These are phyloP conservation scores for Xylaria sp. DNA, from an alignment of 2,329 filamentous ascomycete species.

Conservation along the genomic window DNA sequence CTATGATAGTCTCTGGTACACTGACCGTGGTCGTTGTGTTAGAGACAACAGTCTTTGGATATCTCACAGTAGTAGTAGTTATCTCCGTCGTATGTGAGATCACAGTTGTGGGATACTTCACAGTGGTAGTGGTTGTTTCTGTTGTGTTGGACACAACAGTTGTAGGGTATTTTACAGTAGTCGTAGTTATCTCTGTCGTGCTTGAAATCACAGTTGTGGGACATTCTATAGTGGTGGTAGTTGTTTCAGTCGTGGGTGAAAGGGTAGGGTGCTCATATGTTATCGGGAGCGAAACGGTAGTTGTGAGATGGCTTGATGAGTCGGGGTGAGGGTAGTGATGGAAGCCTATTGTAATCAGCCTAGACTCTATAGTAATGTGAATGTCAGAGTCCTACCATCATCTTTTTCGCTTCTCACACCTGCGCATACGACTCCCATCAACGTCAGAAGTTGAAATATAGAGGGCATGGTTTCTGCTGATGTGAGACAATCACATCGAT, in stretches of 20 bases:
- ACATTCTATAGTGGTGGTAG: slow-evolving; percentile 7
- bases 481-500: slow-evolving; percentile 17
- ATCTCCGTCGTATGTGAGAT: neutral
- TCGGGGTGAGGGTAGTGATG: slow-evolving; percentile 20
- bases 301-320: slow-evolving; percentile 11
- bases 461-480: slow-evolving; percentile 33
- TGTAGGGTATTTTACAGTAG: neutral
- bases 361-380: neutral
- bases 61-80: neutral
- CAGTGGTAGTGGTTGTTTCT: slow-evolving; percentile 10
- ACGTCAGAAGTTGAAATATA: slow-evolving; percentile 23
- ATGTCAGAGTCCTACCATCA: slow-evolving; percentile 27
- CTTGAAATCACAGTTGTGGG: neutral
- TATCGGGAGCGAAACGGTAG: slow-evolving; percentile 14
- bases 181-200: neutral
- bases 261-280: too few species aligned
- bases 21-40: slow-evolving; percentile 14
- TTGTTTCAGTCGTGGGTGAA: too few species aligned
- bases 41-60: neutral
- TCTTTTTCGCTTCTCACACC: slow-evolving; percentile 25
- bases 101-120: slow-evolving; percentile 1
- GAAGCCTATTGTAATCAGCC: slow-evolving; percentile 25
- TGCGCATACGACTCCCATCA: slow-evolving; percentile 32
- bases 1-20: slow-evolving; percentile 21
- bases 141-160: neutral